Base-by-base conservation (phyloP, 2,329 filamentous ascomycete genomes). In the Colletotrichum somersetense region DNA sequence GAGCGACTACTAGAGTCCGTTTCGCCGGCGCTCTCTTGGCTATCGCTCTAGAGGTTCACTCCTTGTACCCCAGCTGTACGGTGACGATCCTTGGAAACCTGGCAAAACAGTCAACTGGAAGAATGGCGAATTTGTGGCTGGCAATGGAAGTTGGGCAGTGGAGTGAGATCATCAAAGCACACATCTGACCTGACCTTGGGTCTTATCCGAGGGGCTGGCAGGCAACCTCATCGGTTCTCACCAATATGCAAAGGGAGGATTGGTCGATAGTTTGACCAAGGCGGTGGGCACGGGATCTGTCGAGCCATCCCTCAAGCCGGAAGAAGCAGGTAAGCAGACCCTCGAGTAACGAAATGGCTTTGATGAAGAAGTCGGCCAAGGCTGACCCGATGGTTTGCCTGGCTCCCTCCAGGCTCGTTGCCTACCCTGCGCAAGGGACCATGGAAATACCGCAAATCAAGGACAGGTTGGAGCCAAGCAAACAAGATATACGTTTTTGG, bases 21-120 rank as follows among this genome's bases (percentile, higher is more conserved):
- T 58, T 80, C 3, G 78, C 83, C 1, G 80, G 83, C 58, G 73
- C 83, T 33, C 82, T 82, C 0, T 74, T 80, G 5, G 81, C 82
- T 1, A 62, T 78, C 5, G 72, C 81, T 1, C 81, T 1, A 80
- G 83, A 63, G 82, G n/a, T n/a, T n/a, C n/a, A n/a, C n/a, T n/a
- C n/a, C n/a, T n/a, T n/a, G n/a, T n/a, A 81, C 82, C 82, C 0
- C 77, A 72, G 20, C 67, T 83, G 6, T 83, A 82, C 65, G 81
- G 82, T 5, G 81, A 83, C 44, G 75, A 80, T 16, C 75, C 79
- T 2, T 75, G 76, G 42, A 74, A 80, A 7, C 76, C 82, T 55
- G 78, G 78, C 1, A 73, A 77, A 2, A 77, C 83, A 5, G 77
- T 74, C 6, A 79, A 80, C 44, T 80, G 77, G 76, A 78, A 79